Evolutionary conservation across 1,284 basidiomycete genomes (phyloP).

Genomic region (Sanghuangporus weigelae): DNA sequence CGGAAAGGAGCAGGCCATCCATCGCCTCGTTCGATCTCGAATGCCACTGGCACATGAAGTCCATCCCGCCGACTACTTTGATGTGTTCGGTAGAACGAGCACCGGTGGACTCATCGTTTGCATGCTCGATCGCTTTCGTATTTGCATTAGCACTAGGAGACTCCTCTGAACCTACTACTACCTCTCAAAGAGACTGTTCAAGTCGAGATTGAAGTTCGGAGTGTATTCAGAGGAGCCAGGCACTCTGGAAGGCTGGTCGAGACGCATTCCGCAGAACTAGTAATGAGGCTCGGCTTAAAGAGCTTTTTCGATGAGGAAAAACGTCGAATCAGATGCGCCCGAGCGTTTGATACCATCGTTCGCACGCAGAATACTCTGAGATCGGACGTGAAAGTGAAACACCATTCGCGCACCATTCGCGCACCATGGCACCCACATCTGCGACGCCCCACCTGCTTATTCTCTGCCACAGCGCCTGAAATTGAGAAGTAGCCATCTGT

Average conservation of each 20-base stretch:
- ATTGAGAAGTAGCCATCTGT: background rate
- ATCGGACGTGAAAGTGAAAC: background rate
- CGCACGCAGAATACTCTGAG: background rate
- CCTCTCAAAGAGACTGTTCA: background rate
- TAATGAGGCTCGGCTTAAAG: background rate
- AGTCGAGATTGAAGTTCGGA: background rate
- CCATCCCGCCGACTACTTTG: conserved; percentile 1
- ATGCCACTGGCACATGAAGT: background rate
- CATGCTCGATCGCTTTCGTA: conserved; percentile 14
- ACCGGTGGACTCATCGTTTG: conserved; percentile 18
- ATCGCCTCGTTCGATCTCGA: background rate
- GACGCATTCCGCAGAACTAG: background rate
- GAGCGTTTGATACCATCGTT: background rate
- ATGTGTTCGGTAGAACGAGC: conserved; percentile 10
- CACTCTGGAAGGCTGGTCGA: background rate
- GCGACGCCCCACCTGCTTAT: background rate
- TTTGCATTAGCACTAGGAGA: background rate
- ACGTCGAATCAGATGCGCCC: background rate
- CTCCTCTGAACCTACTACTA: background rate
- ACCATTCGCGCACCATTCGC: background rate
- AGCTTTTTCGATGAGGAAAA: background rate
- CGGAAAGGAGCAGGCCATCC: no score
- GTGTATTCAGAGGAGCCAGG: background rate
- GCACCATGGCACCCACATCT: background rate
- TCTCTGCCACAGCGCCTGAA: background rate